These are phyloP conservation scores for Dactylonectria estremocensis DNA, from an alignment of 2,329 filamentous ascomycete species.

Conservation along the genomic window DNA sequence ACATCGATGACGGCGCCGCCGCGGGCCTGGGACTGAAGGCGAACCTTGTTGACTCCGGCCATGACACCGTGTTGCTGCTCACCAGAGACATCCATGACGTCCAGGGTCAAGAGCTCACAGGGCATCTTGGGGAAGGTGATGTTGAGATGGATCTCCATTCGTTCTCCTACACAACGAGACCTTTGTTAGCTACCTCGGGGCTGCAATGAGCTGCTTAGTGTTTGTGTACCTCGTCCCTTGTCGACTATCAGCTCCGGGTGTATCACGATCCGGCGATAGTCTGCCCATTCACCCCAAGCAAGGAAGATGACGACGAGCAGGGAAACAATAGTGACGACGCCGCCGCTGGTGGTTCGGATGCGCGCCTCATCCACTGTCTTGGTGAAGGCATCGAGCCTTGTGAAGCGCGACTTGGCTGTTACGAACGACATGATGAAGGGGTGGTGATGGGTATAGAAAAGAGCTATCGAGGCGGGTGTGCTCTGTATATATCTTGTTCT, in stretches of 20 bases:
- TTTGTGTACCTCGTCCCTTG: slow-evolving; percentile 84
- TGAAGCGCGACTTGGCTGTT: slow-evolving; percentile 87
- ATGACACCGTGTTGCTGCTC: slow-evolving; percentile 96
- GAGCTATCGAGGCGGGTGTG: slow-evolving; percentile 17
- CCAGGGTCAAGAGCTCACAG: slow-evolving; percentile 94
- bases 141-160: slow-evolving; percentile 99
- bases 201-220: neutral
- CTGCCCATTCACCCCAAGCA: slow-evolving; percentile 94
- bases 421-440: slow-evolving; percentile 74
- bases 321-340: slow-evolving; percentile 93
- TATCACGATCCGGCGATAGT: slow-evolving; percentile 89
- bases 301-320: slow-evolving; percentile 90
- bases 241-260: slow-evolving; percentile 96
- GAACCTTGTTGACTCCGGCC: slow-evolving; percentile 93
- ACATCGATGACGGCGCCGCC: slow-evolving; percentile 83
- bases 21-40: slow-evolving; percentile 79
- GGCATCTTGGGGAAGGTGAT: slow-evolving; percentile 94
- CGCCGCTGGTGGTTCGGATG: slow-evolving; percentile 94
- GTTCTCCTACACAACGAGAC: slow-evolving; percentile 75
- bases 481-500: neutral
- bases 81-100: slow-evolving; percentile 99
- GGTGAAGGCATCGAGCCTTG: slow-evolving; percentile 96
- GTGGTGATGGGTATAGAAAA: slow-evolving; percentile 20
- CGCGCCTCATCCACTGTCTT: slow-evolving; percentile 99
- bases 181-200: slow-evolving; percentile 41